Evolutionary conservation across 257 asterid genomes (phyloP).

Genomic region (Gentiana straminea): DNA sequence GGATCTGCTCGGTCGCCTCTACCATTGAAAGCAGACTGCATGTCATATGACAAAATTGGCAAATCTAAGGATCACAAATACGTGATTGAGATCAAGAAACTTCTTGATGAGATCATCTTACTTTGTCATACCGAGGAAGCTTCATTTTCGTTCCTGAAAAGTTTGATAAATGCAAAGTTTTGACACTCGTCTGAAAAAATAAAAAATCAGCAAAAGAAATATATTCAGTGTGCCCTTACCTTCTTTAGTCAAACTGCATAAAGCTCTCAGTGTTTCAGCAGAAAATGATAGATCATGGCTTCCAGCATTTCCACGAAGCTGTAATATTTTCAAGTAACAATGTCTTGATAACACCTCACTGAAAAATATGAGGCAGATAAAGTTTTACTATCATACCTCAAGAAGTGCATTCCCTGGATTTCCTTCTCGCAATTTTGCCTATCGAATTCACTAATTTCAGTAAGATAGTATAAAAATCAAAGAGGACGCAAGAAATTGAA

Average conservation of each 20-base stretch:
- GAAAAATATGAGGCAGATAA: background rate
- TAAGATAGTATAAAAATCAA: background rate
- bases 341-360: background rate
- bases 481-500: background rate
- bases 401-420: conserved; percentile 79
- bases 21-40: conserved; percentile 86
- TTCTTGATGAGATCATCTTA: conserved; percentile 17
- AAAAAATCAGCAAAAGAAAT: conserved; percentile 8
- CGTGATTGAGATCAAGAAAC: conserved; percentile 16
- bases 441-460: conserved; percentile 11
- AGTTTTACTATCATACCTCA: conserved; percentile 40
- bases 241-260: conserved; percentile 62
- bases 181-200: background rate
- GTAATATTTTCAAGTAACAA: conserved; percentile 9
- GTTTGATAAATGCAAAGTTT: background rate
- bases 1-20: conserved; percentile 94
- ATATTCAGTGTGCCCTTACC: conserved; percentile 31
- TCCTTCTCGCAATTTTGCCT: conserved; percentile 76
- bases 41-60: conserved; percentile 17
- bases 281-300: conserved; percentile 94
- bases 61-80: conserved; percentile 11
- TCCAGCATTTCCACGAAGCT: conserved; percentile 99
- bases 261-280: conserved; percentile 60
- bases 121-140: conserved; percentile 94
- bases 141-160: conserved; percentile 67